Evolutionary conservation across 768 basidiomycete genomes (phyloP).

Genomic region (Tricholoma terreum): DNA sequence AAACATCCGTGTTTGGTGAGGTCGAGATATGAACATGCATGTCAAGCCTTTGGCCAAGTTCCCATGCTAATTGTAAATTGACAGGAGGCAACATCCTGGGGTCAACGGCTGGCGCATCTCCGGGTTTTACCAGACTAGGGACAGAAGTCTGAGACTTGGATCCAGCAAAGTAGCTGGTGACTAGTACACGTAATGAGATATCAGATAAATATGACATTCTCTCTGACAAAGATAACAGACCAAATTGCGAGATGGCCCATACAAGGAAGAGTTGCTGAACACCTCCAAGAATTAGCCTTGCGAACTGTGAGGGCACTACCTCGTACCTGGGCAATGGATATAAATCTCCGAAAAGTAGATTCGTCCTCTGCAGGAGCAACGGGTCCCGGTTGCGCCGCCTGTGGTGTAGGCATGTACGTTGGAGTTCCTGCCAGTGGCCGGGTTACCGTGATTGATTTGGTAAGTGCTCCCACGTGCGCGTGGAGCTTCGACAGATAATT

Average conservation of each 20-base stretch:
- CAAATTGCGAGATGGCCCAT: constrained; percentile 64
- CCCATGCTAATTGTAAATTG: constrained; percentile 57
- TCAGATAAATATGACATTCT: not conserved
- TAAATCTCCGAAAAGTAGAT: constrained; percentile 15
- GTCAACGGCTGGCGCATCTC: constrained; percentile 34
- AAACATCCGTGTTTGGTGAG: constrained; percentile 57
- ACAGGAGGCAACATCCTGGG: constrained; percentile 53
- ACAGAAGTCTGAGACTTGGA: constrained; percentile 1
- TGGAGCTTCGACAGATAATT: too few species aligned
- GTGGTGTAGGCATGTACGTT: constrained; percentile 16
- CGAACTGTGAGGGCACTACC: not conserved
- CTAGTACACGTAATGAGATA: constrained; percentile 16
- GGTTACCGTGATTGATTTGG: too few species aligned
- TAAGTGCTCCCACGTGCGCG: too few species aligned
- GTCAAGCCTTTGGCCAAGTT: constrained; percentile 54
- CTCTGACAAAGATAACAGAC: constrained; percentile 32
- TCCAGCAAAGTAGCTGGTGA: constrained; percentile 25
- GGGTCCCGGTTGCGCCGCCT: constrained; percentile 3
- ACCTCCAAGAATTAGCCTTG: not conserved
- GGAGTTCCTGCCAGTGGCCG: not conserved
- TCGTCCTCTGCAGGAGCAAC: constrained; percentile 13
- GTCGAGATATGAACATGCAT: constrained; percentile 77
- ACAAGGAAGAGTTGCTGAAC: constrained; percentile 65
- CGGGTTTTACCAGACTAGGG: constrained; percentile 20
- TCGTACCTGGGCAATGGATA: constrained; percentile 26